Evolutionary conservation across 306 rosid genomes (phyloP).

Genomic region (Leucaena leucocephala): DNA sequence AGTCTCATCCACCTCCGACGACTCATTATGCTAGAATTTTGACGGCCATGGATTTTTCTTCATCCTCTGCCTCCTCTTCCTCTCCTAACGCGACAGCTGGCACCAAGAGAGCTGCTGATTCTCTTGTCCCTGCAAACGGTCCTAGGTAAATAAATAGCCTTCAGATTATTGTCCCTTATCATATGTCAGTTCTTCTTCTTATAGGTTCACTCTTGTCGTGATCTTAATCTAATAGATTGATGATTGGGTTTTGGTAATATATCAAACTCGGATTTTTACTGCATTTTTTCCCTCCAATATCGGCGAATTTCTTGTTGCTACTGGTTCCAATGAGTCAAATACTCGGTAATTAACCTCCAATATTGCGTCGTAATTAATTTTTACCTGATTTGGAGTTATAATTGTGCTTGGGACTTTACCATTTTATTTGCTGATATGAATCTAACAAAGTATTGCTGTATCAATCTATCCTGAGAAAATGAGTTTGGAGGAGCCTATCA

Average conservation of each 20-base stretch:
- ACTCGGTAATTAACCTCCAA: background rate
- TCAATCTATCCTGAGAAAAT: background rate
- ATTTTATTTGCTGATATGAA: background rate
- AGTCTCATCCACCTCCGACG: conserved; percentile 40
- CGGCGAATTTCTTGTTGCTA: background rate
- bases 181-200: background rate
- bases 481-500: background rate
- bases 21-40: conserved; percentile 59
- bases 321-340: background rate
- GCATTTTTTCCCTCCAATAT: background rate
- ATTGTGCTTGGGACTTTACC: conserved; percentile 2
- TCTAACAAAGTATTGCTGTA: conserved; percentile 15
- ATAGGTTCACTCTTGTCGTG: background rate
- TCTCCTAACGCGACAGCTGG: conserved; percentile 56
- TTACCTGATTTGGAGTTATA: conserved; percentile 5
- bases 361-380: conserved; percentile 12
- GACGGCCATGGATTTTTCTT: conserved; percentile 73
- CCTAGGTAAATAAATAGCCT: conserved; percentile 47
- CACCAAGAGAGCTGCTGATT: conserved; percentile 80
- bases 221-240: background rate
- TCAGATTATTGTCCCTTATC: background rate
- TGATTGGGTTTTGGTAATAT: background rate
- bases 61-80: conserved; percentile 39
- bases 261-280: background rate
- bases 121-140: conserved; percentile 57